phyloP scores from a whole-genome alignment of 306 rosid species.

The Sechiopsis laciniata region DNA sequence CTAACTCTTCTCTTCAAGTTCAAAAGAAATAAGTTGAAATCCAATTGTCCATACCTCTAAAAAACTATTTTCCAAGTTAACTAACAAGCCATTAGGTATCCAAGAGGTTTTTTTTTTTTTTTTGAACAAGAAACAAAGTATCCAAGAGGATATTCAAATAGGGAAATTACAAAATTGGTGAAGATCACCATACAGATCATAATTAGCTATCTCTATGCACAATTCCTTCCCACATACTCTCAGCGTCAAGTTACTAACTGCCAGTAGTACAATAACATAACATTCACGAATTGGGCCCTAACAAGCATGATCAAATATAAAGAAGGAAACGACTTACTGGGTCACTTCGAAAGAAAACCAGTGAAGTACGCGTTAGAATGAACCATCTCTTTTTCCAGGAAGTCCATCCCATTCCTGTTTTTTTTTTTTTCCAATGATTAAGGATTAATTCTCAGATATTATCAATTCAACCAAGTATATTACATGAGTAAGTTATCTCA shows the following conservation, averaged over 20 bases:
- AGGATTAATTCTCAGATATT: not conserved
- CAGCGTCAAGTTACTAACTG: conserved; percentile 4
- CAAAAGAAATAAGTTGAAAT: conserved; percentile 15
- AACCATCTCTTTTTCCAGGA: conserved; percentile 99
- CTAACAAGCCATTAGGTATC: not conserved
- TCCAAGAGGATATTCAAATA: not conserved
- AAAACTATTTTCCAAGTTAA: not conserved
- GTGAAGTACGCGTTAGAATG: conserved; percentile 77
- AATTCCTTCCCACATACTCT: not conserved
- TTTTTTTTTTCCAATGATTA: not conserved
- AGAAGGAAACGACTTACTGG: conserved; percentile 65
- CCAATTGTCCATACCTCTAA: not conserved
- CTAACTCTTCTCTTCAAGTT: not conserved
- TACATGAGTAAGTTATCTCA: not conserved
- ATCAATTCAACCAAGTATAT: not conserved
- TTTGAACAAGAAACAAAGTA: not conserved
- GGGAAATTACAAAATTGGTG: not conserved
- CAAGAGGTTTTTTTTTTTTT: not conserved
- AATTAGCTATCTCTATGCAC: not conserved
- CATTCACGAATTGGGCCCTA: not conserved
- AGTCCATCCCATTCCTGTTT: conserved; percentile 87
- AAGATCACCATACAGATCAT: not conserved
- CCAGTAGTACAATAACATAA: not conserved
- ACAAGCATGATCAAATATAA: conserved; percentile 3
- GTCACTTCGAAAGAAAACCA: conserved; percentile 97